Conservation (phyloP, 2,329 filamentous ascomycete species). For the Leptosphaerulina australis region DNA sequence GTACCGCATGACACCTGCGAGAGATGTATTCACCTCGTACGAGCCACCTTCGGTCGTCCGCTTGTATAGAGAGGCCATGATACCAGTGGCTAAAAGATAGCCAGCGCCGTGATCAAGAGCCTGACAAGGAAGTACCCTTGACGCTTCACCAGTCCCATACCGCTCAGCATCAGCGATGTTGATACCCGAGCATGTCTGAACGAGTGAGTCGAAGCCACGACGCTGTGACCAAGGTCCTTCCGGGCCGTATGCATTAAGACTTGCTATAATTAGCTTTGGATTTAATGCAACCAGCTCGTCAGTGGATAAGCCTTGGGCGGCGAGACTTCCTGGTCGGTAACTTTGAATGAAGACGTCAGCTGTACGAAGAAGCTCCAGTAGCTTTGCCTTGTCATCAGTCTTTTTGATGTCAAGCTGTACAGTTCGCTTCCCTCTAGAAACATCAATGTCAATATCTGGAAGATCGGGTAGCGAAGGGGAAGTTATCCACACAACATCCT, state of each 20-base stretch:
- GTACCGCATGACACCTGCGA: constrained; percentile 63
- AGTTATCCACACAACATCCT: constrained; percentile 55
- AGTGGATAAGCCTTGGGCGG: constrained; percentile 51
- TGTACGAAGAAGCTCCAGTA: constrained; percentile 53
- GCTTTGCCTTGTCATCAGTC: constrained; percentile 47
- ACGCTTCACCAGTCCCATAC: constrained; percentile 48
- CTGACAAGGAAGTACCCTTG: constrained; percentile 59
- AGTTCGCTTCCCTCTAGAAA: constrained; percentile 58
- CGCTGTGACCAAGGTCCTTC: constrained; percentile 54
- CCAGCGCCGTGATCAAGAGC: constrained; percentile 63
- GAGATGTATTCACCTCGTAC: constrained; percentile 61
- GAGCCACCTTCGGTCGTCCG: constrained; percentile 54
- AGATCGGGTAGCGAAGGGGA: constrained; percentile 52
- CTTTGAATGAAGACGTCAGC: constrained; percentile 63
- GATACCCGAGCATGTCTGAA: constrained; percentile 62
- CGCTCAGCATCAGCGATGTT: constrained; percentile 62
- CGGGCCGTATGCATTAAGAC: constrained; percentile 60
- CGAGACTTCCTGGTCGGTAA: constrained; percentile 58
- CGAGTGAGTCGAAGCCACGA: constrained; percentile 62
- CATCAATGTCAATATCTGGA: constrained; percentile 49
- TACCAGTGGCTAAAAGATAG: constrained; percentile 61
- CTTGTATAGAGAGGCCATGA: constrained; percentile 59
- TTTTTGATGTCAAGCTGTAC: constrained; percentile 56
- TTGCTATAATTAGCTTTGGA: constrained; percentile 57
- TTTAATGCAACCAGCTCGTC: constrained; percentile 50